Base-by-base conservation (phyloP, 108 stramenopile genomes). In the Parmales sp. region DNA sequence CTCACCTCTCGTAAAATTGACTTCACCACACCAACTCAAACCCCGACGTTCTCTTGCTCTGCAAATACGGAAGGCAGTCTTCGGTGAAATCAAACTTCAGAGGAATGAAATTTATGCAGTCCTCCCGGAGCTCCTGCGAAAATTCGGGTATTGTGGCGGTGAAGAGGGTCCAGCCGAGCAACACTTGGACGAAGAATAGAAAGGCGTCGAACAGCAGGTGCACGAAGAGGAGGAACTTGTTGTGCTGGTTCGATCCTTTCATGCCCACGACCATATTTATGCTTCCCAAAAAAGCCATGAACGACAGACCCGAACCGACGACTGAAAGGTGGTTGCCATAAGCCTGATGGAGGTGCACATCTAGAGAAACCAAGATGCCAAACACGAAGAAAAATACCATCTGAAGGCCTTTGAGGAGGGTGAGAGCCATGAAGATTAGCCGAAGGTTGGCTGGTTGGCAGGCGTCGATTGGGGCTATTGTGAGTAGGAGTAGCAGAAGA, bases 1-100 rank as follows among this genome's bases (percentile, higher is more conserved):
- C n/a, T n/a, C n/a, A n/a, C n/a, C 67, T 69, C 54, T 73, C 38
- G 51, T 44, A 75, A 37, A 38, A 69, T 72, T 73, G 73, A 4
- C 68, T 69, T 23, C 74, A 69, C 74, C 74, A 75, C 45, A 75
- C 74, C 50, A 72, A 36, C 65, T 69, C 38, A 69, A 75, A 69
- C 38, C 72, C 68, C 18, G 72, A 68, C 38, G 73, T 73, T 2
- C 74, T 13, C 41, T 43, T 13, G 8, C 41, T 13, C 41, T 11
- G 54, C 8, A 60, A 0, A 23, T 48, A 48, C 23, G 19, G 3
- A n/a, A 48, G 19, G 46, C 46, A 48, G 23, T 48, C 46, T 34
- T 60, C 54, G 3, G 4, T 16, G 2, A 34, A 11, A 34, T 28
- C 31, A 9, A 60, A 34, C 13, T 28, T 28, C 2, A 29, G 4